Evolutionary conservation across 1,284 basidiomycete species (phyloP).

Genomic region (Gymnopus androsaceus): DNA sequence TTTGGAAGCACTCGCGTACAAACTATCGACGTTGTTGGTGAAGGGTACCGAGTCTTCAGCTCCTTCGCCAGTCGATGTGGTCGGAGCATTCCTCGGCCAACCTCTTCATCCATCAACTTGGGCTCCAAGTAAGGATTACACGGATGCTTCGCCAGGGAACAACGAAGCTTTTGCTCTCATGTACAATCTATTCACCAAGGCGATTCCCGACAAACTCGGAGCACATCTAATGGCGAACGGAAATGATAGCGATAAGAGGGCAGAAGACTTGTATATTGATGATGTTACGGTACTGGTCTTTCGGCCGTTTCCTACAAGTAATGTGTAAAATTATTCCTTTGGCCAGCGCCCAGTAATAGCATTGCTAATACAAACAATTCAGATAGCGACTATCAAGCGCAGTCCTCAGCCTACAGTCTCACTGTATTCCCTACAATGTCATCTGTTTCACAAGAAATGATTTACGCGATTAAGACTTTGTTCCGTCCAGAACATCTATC

Average conservation of each 20-base stretch:
- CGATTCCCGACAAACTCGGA: background rate
- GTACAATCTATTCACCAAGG: background rate
- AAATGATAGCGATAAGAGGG: background rate
- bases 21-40: background rate
- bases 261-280: conserved; percentile 3
- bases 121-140: background rate
- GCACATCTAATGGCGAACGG: background rate
- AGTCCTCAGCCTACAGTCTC: too few relatives aligned
- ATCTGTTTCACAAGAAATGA: too few relatives aligned
- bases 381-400: too few relatives aligned
- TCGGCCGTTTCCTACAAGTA: too few relatives aligned
- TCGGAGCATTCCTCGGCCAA: background rate
- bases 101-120: background rate
- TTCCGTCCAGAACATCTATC: too few relatives aligned
- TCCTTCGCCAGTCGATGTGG: background rate
- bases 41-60: background rate
- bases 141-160: background rate
- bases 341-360: too few relatives aligned
- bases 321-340: too few relatives aligned
- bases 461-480: too few relatives aligned
- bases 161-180: background rate
- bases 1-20: background rate
- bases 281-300: conserved; percentile 1
- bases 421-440: too few relatives aligned
- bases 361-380: too few relatives aligned